Base-by-base conservation (phyloP, 2,329 filamentous ascomycete genomes). In the Trichoderma sp. region DNA sequence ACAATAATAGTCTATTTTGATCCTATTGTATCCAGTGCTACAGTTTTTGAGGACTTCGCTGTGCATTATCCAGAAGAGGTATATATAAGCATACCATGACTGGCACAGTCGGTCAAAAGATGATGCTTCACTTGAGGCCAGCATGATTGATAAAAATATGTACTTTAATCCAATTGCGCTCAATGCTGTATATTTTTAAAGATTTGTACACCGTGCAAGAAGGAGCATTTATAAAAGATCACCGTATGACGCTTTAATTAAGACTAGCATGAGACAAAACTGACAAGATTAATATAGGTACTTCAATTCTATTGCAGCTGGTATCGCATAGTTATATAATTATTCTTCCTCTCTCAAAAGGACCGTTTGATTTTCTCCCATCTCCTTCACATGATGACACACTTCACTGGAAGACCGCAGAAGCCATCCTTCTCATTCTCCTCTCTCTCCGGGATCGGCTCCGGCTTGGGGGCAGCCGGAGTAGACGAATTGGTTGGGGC, bases 371-470 rank as follows among this genome's bases (percentile, higher is more conserved):
- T 40, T 19, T 43, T n/a, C 40, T 43, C 40, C 7, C 13, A 8
- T 52, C 14, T 35, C 55, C 55, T 52, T 82, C 81, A 93, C 76
- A 89, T 81, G 74, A 96, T 87, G 58, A 82, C 81, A 80, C 92
- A 96, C 77, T 94, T 94, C 63, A 83, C 82, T 37, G 93, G 92
- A 74, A 96, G 81, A 27, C 93, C 92, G 77, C 93, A 96, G 57
- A 91, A 67, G 5, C 49, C 91, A 0, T 92, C 91, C 76, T 90
- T 63, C n/a, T 53, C 61, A 29, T 65, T n/a, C 40, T 49, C 61
- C 29, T 60, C 43, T 14, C 35, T 55, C 55, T 69, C 61, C 55
- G 10, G 49, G 16, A 68, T 24, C 24, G 57, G 59, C 59, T 63
- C 66, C 37, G 47, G n/a, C n/a, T 66, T 61, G 47, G 70, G 52